Evolutionary conservation across 495 filamentous ascomycete genomes (phyloP).

Genomic region (Polyplosphaeria fusca): DNA sequence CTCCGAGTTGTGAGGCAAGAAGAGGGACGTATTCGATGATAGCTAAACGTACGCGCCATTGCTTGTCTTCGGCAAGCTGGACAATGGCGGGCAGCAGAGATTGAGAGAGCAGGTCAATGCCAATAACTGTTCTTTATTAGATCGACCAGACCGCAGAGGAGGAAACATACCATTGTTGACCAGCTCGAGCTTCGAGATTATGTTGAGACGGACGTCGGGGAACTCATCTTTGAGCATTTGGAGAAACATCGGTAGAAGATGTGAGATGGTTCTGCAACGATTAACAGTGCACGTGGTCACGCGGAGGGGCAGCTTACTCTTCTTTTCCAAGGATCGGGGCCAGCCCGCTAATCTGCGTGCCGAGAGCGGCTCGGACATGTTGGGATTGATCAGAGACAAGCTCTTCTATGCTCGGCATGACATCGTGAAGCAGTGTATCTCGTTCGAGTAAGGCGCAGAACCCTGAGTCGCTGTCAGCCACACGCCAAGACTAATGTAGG

Average conservation of each 20-base stretch:
- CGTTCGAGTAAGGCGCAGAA: slow-evolving; percentile 88
- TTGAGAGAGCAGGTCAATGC: slow-evolving; percentile 93
- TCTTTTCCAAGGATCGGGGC: slow-evolving; percentile 97
- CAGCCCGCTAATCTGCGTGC: slow-evolving; percentile 94
- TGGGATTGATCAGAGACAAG: slow-evolving; percentile 93
- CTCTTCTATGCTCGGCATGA: slow-evolving; percentile 95
- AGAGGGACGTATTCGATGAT: slow-evolving; percentile 99
- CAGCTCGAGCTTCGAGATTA: slow-evolving; percentile 95
- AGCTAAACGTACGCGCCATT: slow-evolving; percentile 95
- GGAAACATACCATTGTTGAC: slow-evolving; percentile 78
- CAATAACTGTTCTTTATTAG: slow-evolving; percentile 64
- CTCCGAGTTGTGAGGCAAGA: slow-evolving; percentile 90
- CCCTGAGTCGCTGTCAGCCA: slow-evolving; percentile 50
- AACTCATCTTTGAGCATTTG: slow-evolving; percentile 99
- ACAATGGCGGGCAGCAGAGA: slow-evolving; percentile 97
- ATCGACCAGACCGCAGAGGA: neutral
- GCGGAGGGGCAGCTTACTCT: slow-evolving; percentile 61
- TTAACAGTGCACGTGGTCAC: slow-evolving; percentile 25
- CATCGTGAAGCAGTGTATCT: slow-evolving; percentile 85
- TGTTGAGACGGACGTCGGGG: slow-evolving; percentile 94
- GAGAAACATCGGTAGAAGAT: slow-evolving; percentile 97
- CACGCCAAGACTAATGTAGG: slow-evolving; percentile 15
- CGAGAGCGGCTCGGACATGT: slow-evolving; percentile 91
- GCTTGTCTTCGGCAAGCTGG: slow-evolving; percentile 96
- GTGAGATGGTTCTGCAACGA: slow-evolving; percentile 73